Base-by-base conservation (phyloP, 176 grass and related monocot genomes). In the Bromus sterilis region DNA sequence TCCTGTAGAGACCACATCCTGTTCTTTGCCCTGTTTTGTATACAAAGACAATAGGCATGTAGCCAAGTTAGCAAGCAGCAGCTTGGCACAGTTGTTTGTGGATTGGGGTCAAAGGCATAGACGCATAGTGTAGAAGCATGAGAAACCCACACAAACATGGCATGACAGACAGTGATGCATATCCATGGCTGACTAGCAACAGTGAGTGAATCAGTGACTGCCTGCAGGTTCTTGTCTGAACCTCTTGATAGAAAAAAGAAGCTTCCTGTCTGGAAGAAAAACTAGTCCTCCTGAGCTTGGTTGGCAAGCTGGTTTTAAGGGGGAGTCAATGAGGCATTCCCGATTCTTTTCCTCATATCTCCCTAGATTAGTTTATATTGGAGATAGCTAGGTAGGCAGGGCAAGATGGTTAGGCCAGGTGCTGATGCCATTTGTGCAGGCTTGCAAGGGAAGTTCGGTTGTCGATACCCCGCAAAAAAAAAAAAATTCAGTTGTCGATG, bases 1-100 rank as follows among this genome's bases (percentile, higher is more conserved):
- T 33, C 33, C 34, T 61, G 75, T 69, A 80, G 81, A 84, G 59
- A 75, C 30, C 87, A 33, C 29, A 25, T 15, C n/a, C 11, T 42
- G 40, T 33, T 58, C 46, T 51, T 78, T 23, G 40, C 11, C 34
- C 28, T 46, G 36, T 23, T 5, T 42, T 37, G 36, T 66, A 81
- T 35, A 74, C 59, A 31, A 65, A 68, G 65, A 39, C 21, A 68
- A 34, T 24, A 76, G 11, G 57, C n/a, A 5, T 32, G 33, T 16
- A 11, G 42, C 31, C 34, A 60, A 10, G 66, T 35, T 78, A 73
- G 42, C 72, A 85, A 18, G 68, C 24, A 44, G 39, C 67, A 29
- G 44, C 39, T 71, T 5, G 24, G 64, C 67, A 28, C 24, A 44
- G 21, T 53, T 53, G 39, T 71, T 43, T 71, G 23, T 43, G n/a